These are phyloP conservation scores for Myriosclerotinia duriaeana DNA, from an alignment of 2,329 filamentous ascomycete species.

Conservation along the genomic window DNA sequence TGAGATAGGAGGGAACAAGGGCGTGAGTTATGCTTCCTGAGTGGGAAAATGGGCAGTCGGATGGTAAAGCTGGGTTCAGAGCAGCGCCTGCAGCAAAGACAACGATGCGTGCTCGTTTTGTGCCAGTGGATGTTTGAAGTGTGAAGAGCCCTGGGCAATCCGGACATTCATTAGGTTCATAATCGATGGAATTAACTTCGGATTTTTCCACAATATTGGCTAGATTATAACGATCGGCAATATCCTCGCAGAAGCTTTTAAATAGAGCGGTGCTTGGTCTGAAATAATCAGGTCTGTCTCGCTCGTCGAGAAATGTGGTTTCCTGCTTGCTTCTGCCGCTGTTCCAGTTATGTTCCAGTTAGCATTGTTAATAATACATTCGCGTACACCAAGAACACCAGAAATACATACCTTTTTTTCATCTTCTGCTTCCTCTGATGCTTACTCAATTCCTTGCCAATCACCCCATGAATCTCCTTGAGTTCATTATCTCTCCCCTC, in stretches of 20 bases:
- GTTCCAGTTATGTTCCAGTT: constrained; percentile 27
- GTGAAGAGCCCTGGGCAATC: constrained; percentile 59
- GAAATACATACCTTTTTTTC: constrained; percentile 46
- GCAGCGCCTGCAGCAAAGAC: constrained; percentile 71
- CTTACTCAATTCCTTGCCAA: constrained; percentile 78
- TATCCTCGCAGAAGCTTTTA: constrained; percentile 58
- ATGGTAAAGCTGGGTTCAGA: constrained; percentile 50
- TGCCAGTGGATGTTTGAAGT: constrained; percentile 54
- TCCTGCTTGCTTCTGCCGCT: constrained; percentile 42
- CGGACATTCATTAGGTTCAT: constrained; percentile 19
- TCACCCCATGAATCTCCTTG: constrained; percentile 69
- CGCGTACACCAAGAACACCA: not conserved
- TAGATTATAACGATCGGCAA: constrained; percentile 59
- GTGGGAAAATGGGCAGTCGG: constrained; percentile 44
- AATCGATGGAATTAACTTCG: constrained; percentile 31
- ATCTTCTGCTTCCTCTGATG: constrained; percentile 67
- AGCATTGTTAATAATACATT: not conserved
- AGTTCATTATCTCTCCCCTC: constrained; percentile 60
- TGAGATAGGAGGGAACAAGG: constrained; percentile 22
- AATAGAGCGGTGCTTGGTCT: constrained; percentile 63
- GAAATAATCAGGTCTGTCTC: constrained; percentile 69
- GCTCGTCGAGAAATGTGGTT: constrained; percentile 52
- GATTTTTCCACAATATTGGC: constrained; percentile 59
- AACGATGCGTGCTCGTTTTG: constrained; percentile 60
- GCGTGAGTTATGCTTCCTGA: constrained; percentile 30